Evolutionary conservation across 768 basidiomycete genomes (phyloP), one percentile per base, ranked within the genome.

Genomic region (Cubamyces lactineus): DNA sequence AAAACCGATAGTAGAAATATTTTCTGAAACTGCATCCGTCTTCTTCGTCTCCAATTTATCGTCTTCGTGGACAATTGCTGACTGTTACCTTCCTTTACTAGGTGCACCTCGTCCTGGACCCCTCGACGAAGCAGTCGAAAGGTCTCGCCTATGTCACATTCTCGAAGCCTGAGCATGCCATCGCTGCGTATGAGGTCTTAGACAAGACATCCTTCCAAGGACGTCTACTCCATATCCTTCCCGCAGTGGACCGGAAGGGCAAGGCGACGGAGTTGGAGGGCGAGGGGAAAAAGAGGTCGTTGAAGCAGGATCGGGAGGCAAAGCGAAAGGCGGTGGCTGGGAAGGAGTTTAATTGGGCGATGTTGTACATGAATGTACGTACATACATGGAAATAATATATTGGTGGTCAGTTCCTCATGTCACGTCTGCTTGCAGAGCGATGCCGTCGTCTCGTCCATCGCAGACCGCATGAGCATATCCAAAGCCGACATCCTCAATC

Each of bases 291-390:
- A 81, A 78, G 64, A 79, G 76, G 26, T 73, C 85, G 4, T 76
- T 92, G 61, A 91, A 86, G 60, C 86, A 86, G 57, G 84, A 83
- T 52, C 72, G 73, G 30, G 75, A 80, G 21, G 80, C 81, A 38
- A 86, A 88, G 70, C 80, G 85, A 59, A 94, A 88, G 73, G 79
- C 83, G 12, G 76, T 71, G 38, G 87, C 90, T 16, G 88, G 88
- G 34, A 87, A 87, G 64, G 90, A 89, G 59, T 94, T 95, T 71
- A 94, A 93, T 73, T 96, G 94, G 94, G 86, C 88, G 54, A 90
- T 94, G 82, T 73, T 98, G 59, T 98, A 95, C 71, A 95, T 98
- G 93, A 98, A 98, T 80, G 96, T 97, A 79, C 75, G 93, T 88
- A 66, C 62, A 50, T 55, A 58, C 48, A 52, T 67, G 57, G 52